These are phyloP conservation scores for Penicillium expansum DNA, from an alignment of 2,329 filamentous ascomycete genomes.

Conservation along the genomic window DNA sequence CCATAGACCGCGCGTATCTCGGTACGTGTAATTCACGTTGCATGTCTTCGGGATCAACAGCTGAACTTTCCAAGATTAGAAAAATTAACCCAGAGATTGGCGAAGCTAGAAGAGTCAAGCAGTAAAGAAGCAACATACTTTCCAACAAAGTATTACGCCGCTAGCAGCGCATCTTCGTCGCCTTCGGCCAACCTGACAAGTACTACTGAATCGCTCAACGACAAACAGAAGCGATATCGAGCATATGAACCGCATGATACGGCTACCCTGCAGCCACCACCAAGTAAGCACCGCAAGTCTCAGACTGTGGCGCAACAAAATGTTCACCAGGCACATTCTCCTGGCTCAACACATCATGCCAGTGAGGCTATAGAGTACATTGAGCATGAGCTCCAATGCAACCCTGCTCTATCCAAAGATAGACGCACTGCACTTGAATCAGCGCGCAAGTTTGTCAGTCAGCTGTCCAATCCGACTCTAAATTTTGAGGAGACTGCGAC, in stretches of 20 bases:
- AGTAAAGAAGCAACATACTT: conserved; percentile 1
- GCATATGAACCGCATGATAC: background rate
- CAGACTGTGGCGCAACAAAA: conserved; percentile 8
- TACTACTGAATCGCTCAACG: background rate
- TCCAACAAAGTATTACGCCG: conserved; percentile 7
- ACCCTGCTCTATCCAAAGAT: conserved; percentile 22
- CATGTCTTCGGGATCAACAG: background rate
- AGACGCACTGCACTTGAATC: conserved; percentile 18
- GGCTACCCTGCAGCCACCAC: background rate
- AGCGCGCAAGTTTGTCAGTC: conserved; percentile 20
- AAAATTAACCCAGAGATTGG: conserved; percentile 17
- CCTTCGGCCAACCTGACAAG: conserved; percentile 3
- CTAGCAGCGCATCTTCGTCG: conserved; percentile 7
- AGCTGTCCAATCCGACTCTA: conserved; percentile 21
- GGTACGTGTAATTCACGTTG: conserved; percentile 5
- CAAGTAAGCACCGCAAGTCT: conserved; percentile 14
- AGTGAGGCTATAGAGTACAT: conserved; percentile 25
- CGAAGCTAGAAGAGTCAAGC: conserved; percentile 20
- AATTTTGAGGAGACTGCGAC: conserved; percentile 11
- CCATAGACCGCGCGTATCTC: conserved; percentile 23
- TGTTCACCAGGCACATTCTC: conserved; percentile 13
- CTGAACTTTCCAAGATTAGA: conserved; percentile 17
- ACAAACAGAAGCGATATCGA: conserved; percentile 8
- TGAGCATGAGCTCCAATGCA: conserved; percentile 25
- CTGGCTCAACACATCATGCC: conserved; percentile 19